Evolutionary conservation across 768 basidiomycete species (phyloP).

Genomic region (Nidula microcarpa): DNA sequence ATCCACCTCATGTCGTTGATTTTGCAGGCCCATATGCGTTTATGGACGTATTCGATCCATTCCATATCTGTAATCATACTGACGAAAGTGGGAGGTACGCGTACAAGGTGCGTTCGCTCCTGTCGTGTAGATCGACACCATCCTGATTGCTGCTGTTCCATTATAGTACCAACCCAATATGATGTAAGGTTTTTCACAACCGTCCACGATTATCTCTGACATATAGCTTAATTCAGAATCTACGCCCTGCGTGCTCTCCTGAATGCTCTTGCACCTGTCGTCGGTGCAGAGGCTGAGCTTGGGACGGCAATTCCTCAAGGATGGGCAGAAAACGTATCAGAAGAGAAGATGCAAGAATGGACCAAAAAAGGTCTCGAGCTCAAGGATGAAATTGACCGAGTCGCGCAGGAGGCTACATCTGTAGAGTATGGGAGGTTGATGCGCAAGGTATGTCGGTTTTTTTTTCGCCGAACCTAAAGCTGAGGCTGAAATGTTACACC

Average conservation of each 20-base stretch:
- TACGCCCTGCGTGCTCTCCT: conserved; percentile 80
- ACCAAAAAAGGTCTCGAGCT: conserved; percentile 50
- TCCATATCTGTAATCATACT: conserved; percentile 90
- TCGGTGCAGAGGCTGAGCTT: conserved; percentile 76
- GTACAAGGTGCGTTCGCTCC: too few relatives aligned
- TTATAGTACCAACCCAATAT: conserved; percentile 73
- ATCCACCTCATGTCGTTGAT: not conserved
- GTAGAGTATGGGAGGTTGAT: conserved; percentile 66
- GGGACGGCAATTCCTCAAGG: conserved; percentile 48
- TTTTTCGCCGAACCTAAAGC: too few relatives aligned
- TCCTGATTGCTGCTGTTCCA: too few relatives aligned
- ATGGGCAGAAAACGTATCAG: conserved; percentile 57
- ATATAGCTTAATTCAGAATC: conserved; percentile 36
- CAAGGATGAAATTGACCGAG: conserved; percentile 57
- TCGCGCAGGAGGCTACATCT: conserved; percentile 56
- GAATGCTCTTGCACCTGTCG: conserved; percentile 76
- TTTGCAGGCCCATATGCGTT: conserved; percentile 80
- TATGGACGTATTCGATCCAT: conserved; percentile 87
- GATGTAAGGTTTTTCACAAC: conserved; percentile 51
- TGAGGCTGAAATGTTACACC: too few relatives aligned
- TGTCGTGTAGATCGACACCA: too few relatives aligned
- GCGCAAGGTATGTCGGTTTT: conserved; percentile 50
- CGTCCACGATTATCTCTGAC: not conserved
- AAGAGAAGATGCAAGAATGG: conserved; percentile 62
- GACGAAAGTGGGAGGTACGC: conserved; percentile 78